A percentile compares a stretch with the other conserved stretches of the same genome.
Evolutionary conservation across 2,329 filamentous ascomycete genomes (phyloP).

Genomic region (Aspergillus fumigatus): DNA sequence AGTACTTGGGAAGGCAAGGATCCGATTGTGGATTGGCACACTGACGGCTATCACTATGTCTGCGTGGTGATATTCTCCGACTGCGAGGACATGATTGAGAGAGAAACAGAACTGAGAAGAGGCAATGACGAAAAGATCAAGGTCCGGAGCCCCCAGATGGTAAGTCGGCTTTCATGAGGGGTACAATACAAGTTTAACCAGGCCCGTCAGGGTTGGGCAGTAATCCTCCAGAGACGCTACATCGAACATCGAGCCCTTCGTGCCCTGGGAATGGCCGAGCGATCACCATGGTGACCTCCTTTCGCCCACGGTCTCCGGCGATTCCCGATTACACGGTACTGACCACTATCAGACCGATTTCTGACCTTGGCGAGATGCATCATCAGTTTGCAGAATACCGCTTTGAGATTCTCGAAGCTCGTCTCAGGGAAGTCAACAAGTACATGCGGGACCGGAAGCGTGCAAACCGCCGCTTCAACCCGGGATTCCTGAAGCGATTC

Average conservation of each 20-base stretch:
- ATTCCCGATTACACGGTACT: slow-evolving; percentile 58
- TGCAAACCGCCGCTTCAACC: slow-evolving; percentile 29
- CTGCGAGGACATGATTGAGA: slow-evolving; percentile 58
- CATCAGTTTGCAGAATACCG: slow-evolving; percentile 60
- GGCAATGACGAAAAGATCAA: slow-evolving; percentile 52
- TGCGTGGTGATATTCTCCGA: slow-evolving; percentile 65
- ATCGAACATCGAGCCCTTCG: slow-evolving; percentile 61
- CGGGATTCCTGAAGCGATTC: slow-evolving; percentile 24
- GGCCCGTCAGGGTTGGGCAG: slow-evolving; percentile 52
- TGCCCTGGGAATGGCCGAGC: slow-evolving; percentile 55
- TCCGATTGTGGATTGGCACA: slow-evolving; percentile 60
- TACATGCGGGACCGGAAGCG: slow-evolving; percentile 28
- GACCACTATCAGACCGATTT: slow-evolving; percentile 56
- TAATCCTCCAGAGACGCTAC: slow-evolving; percentile 64
- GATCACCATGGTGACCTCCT: slow-evolving; percentile 65
- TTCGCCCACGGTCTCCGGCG: slow-evolving; percentile 54
- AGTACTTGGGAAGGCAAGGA: slow-evolving; percentile 46
- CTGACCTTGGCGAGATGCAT: slow-evolving; percentile 55
- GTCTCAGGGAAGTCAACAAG: slow-evolving; percentile 34
- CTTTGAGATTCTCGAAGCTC: slow-evolving; percentile 59
- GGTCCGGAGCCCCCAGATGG: slow-evolving; percentile 57
- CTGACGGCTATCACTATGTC: slow-evolving; percentile 64
- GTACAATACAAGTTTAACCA: slow-evolving; percentile 1
- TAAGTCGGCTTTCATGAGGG: slow-evolving; percentile 29
- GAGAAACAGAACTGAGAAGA: slow-evolving; percentile 59